These are phyloP conservation scores for Extremus antarcticus DNA, from an alignment of 495 filamentous ascomycete genomes.

Conservation along the genomic window DNA sequence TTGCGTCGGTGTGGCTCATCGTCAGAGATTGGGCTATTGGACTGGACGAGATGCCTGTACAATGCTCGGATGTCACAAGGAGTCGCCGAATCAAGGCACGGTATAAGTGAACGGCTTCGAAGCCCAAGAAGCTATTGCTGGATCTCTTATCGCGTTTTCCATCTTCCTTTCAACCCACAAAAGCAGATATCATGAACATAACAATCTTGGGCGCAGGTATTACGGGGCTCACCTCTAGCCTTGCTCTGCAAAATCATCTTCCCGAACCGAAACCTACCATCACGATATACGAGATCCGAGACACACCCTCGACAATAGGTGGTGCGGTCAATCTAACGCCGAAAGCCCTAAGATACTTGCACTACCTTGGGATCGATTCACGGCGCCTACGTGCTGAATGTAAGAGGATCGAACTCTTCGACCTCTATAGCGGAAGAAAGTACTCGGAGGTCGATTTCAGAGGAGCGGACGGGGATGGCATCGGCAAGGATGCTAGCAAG, in stretches of 20 bases:
- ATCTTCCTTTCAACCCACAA: neutral
- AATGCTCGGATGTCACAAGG: too few species aligned
- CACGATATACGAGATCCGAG: neutral
- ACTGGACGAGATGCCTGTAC: too few species aligned
- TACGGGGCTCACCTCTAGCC: neutral
- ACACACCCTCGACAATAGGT: neutral
- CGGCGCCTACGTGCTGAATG: neutral
- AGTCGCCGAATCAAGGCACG: too few species aligned
- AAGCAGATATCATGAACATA: neutral
- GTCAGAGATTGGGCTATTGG: too few species aligned
- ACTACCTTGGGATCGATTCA: neutral
- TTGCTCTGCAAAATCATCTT: neutral
- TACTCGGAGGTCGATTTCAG: neutral
- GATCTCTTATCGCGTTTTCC: too few species aligned
- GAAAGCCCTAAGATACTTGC: neutral
- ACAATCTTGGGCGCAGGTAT: neutral
- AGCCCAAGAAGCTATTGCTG: too few species aligned
- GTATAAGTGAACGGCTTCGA: too few species aligned
- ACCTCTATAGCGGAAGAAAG: neutral
- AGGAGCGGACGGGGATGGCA: neutral
- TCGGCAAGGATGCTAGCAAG: neutral
- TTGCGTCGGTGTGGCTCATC: too few species aligned
- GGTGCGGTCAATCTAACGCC: neutral
- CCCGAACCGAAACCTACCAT: neutral
- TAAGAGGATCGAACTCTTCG: neutral